phyloP scores from a whole-genome alignment of 495 filamentous ascomycete species.

The Lasiosphaeria ovina region DNA sequence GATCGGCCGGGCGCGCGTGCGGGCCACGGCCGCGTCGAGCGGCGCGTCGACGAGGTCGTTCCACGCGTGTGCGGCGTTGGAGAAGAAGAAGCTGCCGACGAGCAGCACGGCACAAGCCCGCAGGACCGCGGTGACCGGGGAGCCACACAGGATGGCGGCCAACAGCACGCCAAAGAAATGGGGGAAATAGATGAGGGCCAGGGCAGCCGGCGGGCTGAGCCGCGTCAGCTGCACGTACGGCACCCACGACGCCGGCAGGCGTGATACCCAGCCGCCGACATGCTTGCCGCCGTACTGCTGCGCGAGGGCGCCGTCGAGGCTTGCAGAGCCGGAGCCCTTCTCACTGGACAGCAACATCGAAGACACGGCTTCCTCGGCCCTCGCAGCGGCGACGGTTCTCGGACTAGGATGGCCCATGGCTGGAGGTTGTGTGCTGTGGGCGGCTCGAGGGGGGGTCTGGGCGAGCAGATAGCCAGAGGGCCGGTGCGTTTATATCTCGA shows the following conservation, averaged over 20 bases:
- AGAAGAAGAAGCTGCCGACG: slow-evolving; percentile 41
- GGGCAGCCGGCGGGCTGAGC: slow-evolving; percentile 32
- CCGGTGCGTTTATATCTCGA: too few species aligned
- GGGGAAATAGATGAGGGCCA: slow-evolving; percentile 31
- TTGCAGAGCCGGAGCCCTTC: too few species aligned
- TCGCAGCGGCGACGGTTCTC: too few species aligned
- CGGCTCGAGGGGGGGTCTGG: too few species aligned
- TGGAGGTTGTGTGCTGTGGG: too few species aligned
- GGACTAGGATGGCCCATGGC: too few species aligned
- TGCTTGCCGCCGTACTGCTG: slow-evolving; percentile 28
- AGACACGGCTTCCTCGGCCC: too few species aligned
- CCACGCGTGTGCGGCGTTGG: slow-evolving; percentile 41
- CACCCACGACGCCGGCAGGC: slow-evolving; percentile 31
- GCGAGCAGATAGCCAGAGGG: too few species aligned
- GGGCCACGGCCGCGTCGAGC: slow-evolving; percentile 35
- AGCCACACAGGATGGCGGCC: slow-evolving; percentile 26
- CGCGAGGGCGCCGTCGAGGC: slow-evolving; percentile 10
- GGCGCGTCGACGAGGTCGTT: slow-evolving; percentile 45
- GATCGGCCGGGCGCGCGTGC: slow-evolving; percentile 39
- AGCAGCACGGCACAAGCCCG: slow-evolving; percentile 27
- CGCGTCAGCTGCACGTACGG: slow-evolving; percentile 39
- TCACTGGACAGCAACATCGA: too few species aligned
- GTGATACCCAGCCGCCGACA: slow-evolving; percentile 29
- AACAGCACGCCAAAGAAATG: slow-evolving; percentile 39
- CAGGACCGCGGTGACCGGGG: slow-evolving; percentile 10